Base-by-base conservation (phyloP, 2,329 filamentous ascomycete species). In the Xylariaceae sp. region DNA sequence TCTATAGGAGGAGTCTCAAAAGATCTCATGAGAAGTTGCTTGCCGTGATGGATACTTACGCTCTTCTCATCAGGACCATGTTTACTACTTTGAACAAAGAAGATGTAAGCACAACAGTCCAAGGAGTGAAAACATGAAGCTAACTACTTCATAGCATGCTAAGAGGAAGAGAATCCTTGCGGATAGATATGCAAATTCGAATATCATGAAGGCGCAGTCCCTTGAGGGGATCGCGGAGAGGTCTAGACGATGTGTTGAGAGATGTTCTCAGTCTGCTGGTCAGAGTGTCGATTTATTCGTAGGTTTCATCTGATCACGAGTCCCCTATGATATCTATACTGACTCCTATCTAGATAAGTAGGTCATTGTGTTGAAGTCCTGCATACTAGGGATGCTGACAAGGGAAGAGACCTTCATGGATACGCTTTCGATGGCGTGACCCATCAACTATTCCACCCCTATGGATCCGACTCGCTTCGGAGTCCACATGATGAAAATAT, bases 401-500 rank as follows among this genome's bases (percentile, higher is more conserved):
- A 30, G 35, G 7, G 41, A 30, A 13, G 66, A 70, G 75, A 72
- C 18, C 74, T 89, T 1, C 87, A 89, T 63, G 81, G 86, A 30
- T 89, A 87, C 68, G 86, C 87, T 0, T 83, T 88, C 56, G 87
- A 89, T 67, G 88, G 86, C 65, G 80, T 85, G 34, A 87, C 85
- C 0, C 83, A 88, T 66, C 85, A 88, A 64, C 77, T 89, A n/a
- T 88, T 89, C 67, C 83, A 87, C 57, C 85, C 86, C 0, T 78
- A 83, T 59, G 86, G 86, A 1, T 82, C 83, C 1, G 77, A 85
- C 61, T 87, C 85, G 7, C 76, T 89, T 1, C 75, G 80, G 35
- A 73, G 78, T 15, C 65, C 74, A 37, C 69, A 78, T n/a, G 84
- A 89, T 57, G 81, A 84, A 62, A 77, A 81, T 11, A 81, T 89